These are phyloP conservation scores for Xylaria sp. DNA, from an alignment of 2,329 filamentous ascomycete species.

Conservation along the genomic window DNA sequence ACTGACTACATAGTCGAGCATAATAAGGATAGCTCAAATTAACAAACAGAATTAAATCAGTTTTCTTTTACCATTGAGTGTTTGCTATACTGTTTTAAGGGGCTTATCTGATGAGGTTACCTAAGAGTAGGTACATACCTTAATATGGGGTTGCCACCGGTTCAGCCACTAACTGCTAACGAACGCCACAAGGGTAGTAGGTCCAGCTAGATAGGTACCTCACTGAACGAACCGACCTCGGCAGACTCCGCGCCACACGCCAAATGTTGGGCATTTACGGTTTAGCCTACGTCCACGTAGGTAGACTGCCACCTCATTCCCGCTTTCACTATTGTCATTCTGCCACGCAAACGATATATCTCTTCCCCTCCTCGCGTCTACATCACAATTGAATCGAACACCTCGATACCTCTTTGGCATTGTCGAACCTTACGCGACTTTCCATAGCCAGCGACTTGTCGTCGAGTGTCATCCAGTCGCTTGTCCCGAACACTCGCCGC, in stretches of 20 bases:
- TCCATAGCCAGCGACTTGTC: background rate
- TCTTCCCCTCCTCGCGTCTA: constrained; percentile 10
- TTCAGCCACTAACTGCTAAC: too few relatives aligned
- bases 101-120: too few relatives aligned
- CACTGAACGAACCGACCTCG: background rate
- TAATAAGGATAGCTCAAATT: background rate
- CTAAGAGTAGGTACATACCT: too few relatives aligned
- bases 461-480: background rate
- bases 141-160: too few relatives aligned
- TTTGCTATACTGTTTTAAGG: background rate
- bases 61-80: background rate
- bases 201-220: too few relatives aligned
- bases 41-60: background rate
- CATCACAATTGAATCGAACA: constrained; percentile 14
- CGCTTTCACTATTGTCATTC: background rate
- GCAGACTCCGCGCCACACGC: constrained; percentile 15
- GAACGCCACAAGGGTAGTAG: constrained; percentile 8
- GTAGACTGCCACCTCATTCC: constrained; percentile 34
- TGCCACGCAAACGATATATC: constrained; percentile 26
- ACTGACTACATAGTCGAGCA: background rate
- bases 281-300: constrained; percentile 30
- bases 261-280: constrained; percentile 20
- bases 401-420: background rate
- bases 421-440: background rate
- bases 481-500: constrained; percentile 21